These are phyloP conservation scores for Heritiera littoralis DNA, from an alignment of 345 rosid species.

Conservation along the genomic window DNA sequence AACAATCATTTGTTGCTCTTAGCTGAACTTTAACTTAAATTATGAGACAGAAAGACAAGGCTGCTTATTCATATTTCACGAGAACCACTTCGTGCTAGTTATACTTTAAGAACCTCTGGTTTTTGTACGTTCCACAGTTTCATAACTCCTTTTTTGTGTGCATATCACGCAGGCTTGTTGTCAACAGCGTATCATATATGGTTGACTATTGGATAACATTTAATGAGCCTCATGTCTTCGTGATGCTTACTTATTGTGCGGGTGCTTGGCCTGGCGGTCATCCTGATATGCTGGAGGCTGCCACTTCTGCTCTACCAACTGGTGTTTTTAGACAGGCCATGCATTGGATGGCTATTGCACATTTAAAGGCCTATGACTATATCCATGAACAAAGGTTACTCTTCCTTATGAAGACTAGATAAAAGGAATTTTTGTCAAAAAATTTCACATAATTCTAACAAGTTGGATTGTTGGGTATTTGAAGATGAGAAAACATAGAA, in stretches of 20 bases:
- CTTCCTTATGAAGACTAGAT: slow-evolving; percentile 4
- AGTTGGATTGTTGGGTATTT: slow-evolving; percentile 14
- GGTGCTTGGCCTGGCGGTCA: slow-evolving; percentile 99
- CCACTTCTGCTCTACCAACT: slow-evolving; percentile 82
- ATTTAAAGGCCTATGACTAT: slow-evolving; percentile 76
- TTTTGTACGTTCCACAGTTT: slow-evolving; percentile 1
- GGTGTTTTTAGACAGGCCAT: slow-evolving; percentile 82
- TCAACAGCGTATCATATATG: slow-evolving; percentile 67
- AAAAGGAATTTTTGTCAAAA: slow-evolving; percentile 9
- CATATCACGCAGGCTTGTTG: slow-evolving; percentile 69
- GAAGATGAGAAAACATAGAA: background rate
- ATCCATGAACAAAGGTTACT: slow-evolving; percentile 66
- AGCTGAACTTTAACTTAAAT: background rate
- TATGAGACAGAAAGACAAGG: background rate
- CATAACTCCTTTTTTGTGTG: slow-evolving; percentile 23
- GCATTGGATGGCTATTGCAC: slow-evolving; percentile 89
- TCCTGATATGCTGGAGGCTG: slow-evolving; percentile 89
- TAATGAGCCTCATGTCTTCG: slow-evolving; percentile 90
- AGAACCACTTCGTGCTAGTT: slow-evolving; percentile 6
- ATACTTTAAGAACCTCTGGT: slow-evolving; percentile 14
- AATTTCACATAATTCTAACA: background rate
- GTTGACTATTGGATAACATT: slow-evolving; percentile 94
- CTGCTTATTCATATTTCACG: background rate
- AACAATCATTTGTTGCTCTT: background rate
- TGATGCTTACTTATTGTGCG: slow-evolving; percentile 89